phyloP scores from a whole-genome alignment of 768 basidiomycete genomes.

The Brasilioporus rufonigricans region DNA sequence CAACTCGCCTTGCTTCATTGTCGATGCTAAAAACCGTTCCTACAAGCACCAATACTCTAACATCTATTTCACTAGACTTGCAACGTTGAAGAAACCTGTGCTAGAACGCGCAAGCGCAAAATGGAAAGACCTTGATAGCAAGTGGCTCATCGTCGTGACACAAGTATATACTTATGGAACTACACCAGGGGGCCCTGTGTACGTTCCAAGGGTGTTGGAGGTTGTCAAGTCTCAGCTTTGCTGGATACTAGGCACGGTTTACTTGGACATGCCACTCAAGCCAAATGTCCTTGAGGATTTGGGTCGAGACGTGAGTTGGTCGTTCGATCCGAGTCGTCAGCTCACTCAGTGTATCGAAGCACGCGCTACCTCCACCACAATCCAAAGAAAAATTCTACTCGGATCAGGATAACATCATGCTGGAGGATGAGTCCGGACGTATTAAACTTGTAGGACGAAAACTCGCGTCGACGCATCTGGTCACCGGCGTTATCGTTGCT shows the following conservation, averaged over 20 bases:
- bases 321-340: constrained; percentile 3
- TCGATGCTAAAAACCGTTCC: constrained; percentile 43
- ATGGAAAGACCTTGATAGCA: constrained; percentile 51
- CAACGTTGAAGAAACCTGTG: constrained; percentile 46
- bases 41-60: constrained; percentile 73
- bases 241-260: constrained; percentile 92
- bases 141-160: constrained; percentile 3
- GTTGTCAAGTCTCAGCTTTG: constrained; percentile 82
- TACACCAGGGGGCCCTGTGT: constrained; percentile 57
- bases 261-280: constrained; percentile 98
- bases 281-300: constrained; percentile 97
- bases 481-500: constrained; percentile 90
- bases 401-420: constrained; percentile 73
- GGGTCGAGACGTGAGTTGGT: constrained; percentile 76
- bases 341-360: constrained; percentile 44
- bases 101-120: constrained; percentile 44
- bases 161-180: constrained; percentile 6
- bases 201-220: constrained; percentile 83
- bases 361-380: constrained; percentile 84
- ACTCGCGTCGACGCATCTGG: constrained; percentile 59
- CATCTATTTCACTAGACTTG: constrained; percentile 64
- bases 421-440: constrained; percentile 96
- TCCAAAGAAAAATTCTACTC: constrained; percentile 74
- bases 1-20: constrained; percentile 40
- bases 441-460: constrained; percentile 81